A percentile compares a stretch with the other conserved stretches of the same genome.
Conservation (phyloP, 176 grass and related monocot species). For the Luzula sylvatica region DNA sequence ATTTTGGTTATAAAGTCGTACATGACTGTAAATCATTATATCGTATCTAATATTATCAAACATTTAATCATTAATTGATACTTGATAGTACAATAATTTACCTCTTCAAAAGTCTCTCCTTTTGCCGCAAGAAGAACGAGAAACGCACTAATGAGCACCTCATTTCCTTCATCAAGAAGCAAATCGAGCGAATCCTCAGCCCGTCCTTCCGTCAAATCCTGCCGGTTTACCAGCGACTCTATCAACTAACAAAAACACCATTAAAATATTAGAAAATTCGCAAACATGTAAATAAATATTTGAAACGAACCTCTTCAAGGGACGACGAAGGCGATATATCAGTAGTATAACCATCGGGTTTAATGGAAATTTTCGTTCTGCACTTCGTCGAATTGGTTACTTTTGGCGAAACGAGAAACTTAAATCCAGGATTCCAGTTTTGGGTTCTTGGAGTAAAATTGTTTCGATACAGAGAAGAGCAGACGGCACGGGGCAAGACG, state of each 20-base stretch:
- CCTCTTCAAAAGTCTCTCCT: conserved; percentile 97
- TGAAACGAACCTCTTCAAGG: conserved; percentile 40
- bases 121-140: conserved; percentile 83
- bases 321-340: conserved; percentile 17
- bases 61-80: background rate
- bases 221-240: conserved; percentile 47
- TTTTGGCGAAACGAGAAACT: background rate
- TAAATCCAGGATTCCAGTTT: background rate
- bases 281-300: conserved; percentile 1
- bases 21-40: no score
- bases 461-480: background rate
- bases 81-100: background rate
- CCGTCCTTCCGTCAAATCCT: conserved; percentile 58
- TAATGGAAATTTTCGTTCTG: background rate
- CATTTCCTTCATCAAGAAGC: conserved; percentile 45
- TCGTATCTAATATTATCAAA: background rate
- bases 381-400: background rate
- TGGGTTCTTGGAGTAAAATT: background rate
- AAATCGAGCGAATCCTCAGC: conserved; percentile 55
- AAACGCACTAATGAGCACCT: conserved; percentile 77
- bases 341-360: background rate
- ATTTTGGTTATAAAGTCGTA: no score
- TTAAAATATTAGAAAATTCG: background rate
- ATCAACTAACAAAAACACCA: conserved; percentile 40
- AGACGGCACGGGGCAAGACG: conserved; percentile 16